Conservation (phyloP, 805 yeast species). For the Candida tibetensis region DNA sequence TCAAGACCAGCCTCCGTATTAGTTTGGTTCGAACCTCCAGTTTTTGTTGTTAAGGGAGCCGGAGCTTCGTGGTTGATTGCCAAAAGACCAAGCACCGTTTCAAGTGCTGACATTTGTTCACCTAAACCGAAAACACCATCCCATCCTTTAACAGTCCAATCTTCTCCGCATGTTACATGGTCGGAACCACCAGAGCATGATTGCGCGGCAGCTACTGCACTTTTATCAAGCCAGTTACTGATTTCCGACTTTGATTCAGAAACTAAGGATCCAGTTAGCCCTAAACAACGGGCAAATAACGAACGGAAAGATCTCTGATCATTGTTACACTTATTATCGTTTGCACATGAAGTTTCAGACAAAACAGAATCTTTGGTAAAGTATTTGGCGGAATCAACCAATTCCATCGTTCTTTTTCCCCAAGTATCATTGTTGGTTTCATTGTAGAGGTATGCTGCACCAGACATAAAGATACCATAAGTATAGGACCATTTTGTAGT, state of each 20-base stretch:
- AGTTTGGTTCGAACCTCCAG: constrained; percentile 36
- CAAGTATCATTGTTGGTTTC: constrained; percentile 49
- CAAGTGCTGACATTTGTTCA: constrained; percentile 75
- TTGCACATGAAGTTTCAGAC: constrained; percentile 63
- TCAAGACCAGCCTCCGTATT: constrained; percentile 51
- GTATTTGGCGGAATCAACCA: constrained; percentile 34
- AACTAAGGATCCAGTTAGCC: constrained; percentile 52
- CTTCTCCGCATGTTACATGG: constrained; percentile 77
- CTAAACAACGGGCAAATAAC: constrained; percentile 63
- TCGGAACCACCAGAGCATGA: constrained; percentile 80
- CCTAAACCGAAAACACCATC: constrained; percentile 73
- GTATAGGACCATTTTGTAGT: constrained; percentile 64
- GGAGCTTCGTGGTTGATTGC: constrained; percentile 37
- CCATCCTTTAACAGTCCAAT: constrained; percentile 60
- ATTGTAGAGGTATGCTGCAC: constrained; percentile 68
- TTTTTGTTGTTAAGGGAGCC: constrained; percentile 31
- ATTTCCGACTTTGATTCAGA: constrained; percentile 48
- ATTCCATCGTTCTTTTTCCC: constrained; percentile 36
- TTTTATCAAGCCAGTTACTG: constrained; percentile 36
- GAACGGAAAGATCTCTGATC: constrained; percentile 78
- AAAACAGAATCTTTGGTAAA: constrained; percentile 53
- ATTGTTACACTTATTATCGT: constrained; percentile 52
- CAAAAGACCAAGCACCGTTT: constrained; percentile 50
- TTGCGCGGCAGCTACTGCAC: constrained; percentile 67
- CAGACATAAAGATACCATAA: constrained; percentile 64